Evolutionary conservation across 768 basidiomycete species (phyloP), one percentile per base, ranked within the genome.

Genomic region (Leccinum incarnatum): DNA sequence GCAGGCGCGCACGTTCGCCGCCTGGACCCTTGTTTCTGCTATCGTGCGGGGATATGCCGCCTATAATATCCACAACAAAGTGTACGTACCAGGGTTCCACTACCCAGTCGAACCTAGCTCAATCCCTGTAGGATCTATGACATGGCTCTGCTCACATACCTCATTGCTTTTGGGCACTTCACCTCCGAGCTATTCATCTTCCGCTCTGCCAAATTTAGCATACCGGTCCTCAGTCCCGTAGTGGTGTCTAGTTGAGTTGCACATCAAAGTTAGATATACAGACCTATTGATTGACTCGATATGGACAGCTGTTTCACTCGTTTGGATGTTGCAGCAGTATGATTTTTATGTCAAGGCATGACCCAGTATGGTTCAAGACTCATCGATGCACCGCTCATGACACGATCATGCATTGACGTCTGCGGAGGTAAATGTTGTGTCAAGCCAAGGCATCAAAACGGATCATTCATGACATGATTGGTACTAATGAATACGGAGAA

Each of bases 161-260:
- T 94, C 56, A 85, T 98, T 66, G 96, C 94, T 2, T 89, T 93
- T 68, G 83, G 81, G 5, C 96, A 99, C 76, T 98, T 97, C 71
- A 81, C 81, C 40, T 88, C 91, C 17, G 96, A 99, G 75, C 68
- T 91, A 42, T 73, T 94, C 67, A 83, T 97, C 61, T 99, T 87
- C 77, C 81, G 85, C 53, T 88, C 92, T 2, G 84, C 88, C 37
- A 86, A 79, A 51, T 61, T 91, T 51, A 80, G 79, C 48, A 66
- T 75, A 0, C 86, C 86, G 0, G 81, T 86, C 17, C 63, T 93
- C 40, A 84, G 85, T 58, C 91, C 95, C 0, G 77, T 94, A 49
- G 78, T 97, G 60, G 92, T 98, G 23, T 88, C 93, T 9, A 85
- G 96, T 98, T 72, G 60, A 65, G 70, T 68, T 1, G 21, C n/a